phyloP scores from a whole-genome alignment of 1,284 basidiomycete genomes.

The Ceratobasidium papillatum region DNA sequence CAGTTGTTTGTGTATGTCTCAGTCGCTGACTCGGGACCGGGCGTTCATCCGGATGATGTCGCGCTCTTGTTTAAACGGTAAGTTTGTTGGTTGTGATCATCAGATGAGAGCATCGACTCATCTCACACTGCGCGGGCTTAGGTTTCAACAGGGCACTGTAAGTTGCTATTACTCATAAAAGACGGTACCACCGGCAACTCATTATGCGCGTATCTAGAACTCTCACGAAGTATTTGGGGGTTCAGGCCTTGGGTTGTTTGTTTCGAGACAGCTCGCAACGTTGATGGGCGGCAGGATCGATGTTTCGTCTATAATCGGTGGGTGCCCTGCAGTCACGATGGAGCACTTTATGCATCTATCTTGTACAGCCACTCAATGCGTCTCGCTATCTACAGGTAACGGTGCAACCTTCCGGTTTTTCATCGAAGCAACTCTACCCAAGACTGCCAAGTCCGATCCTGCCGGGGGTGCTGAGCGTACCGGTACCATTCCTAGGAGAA shows the following conservation, averaged over 20 bases:
- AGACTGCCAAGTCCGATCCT: constrained; percentile 38
- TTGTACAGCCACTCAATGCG: neutral
- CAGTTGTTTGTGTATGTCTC: constrained; percentile 47
- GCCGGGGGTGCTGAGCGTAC: constrained; percentile 4
- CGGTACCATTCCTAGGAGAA: constrained; percentile 10
- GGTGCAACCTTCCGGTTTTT: constrained; percentile 50
- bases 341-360: neutral
- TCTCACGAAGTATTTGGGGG: constrained; percentile 50
- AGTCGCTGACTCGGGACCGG: constrained; percentile 49
- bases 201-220: constrained; percentile 42
- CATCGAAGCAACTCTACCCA: constrained; percentile 44
- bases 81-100: constrained; percentile 5
- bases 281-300: constrained; percentile 50
- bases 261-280: constrained; percentile 49
- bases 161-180: constrained; percentile 6
- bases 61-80: constrained; percentile 47
- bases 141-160: constrained; percentile 48
- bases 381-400: constrained; percentile 38
- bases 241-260: constrained; percentile 49
- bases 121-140: constrained; percentile 17
- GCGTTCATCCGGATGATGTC: constrained; percentile 48
- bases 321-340: neutral
- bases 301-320: constrained; percentile 44
- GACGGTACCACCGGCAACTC: neutral
- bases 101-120: neutral